These are phyloP conservation scores for Barnettozyma salicaria DNA, from an alignment of 805 yeast species.

Conservation along the genomic window DNA sequence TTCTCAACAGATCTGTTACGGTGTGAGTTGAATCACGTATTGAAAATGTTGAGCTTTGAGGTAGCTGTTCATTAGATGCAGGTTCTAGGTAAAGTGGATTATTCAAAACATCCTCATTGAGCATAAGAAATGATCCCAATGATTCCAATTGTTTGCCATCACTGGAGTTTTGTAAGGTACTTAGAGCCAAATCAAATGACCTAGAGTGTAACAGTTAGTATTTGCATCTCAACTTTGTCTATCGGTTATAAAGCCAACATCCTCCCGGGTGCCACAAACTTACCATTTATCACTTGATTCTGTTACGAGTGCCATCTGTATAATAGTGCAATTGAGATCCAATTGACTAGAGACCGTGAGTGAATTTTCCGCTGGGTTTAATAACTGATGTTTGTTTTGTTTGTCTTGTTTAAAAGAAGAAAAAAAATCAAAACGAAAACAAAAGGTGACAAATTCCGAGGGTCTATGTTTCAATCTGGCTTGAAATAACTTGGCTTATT, in stretches of 20 bases:
- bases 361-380: too few relatives aligned
- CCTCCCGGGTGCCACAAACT: too few relatives aligned
- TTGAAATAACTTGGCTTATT: too few relatives aligned
- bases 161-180: conserved; percentile 13
- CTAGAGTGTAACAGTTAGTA: conserved; percentile 10
- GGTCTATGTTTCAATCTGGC: neutral
- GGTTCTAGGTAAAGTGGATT: conserved; percentile 11
- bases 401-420: neutral
- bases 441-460: too few relatives aligned
- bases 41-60: conserved; percentile 24
- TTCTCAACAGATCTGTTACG: conserved; percentile 30
- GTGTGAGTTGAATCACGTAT: conserved; percentile 37
- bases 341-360: too few relatives aligned
- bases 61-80: conserved; percentile 6
- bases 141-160: conserved; percentile 16
- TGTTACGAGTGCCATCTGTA: too few relatives aligned
- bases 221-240: too few relatives aligned
- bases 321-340: too few relatives aligned
- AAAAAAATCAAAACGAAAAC: neutral
- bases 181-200: conserved; percentile 25
- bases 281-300: too few relatives aligned
- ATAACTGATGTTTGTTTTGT: neutral
- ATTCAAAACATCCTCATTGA: conserved; percentile 11
- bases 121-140: conserved; percentile 15
- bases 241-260: too few relatives aligned